Evolutionary conservation across 768 basidiomycete genomes (phyloP), one percentile per base, ranked within the genome.

Genomic region (Cystofilobasidium macerans): DNA sequence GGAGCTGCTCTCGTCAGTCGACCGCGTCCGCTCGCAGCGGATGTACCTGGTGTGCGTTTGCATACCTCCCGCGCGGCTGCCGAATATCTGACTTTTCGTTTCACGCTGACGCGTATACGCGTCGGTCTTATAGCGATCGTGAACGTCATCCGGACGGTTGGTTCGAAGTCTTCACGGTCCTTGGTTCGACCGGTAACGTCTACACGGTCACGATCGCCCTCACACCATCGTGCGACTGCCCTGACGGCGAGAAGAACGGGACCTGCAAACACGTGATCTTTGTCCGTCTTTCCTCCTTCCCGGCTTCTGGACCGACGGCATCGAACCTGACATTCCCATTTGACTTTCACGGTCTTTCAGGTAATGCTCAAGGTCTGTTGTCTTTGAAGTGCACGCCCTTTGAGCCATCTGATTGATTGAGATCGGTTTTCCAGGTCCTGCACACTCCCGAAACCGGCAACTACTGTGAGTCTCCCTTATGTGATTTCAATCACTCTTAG

Each of bases 191-290:
- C 1, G 64, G 64, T n/a, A 65, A 65, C 59, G 45, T 60, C 26
- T 65, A 65, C 57, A 65, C 64, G 32, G n/a, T 65, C 57, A 53
- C 18, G 20, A 42, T 65, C 59, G 47, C 32, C 7, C 47, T 59
- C 16, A n/a, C 33, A 1, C 64, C 64, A 2, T 26, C 24, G n/a
- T 65, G 64, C 64, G 43, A 40, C 47, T 59, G 64, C 57, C 64
- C 57, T 3, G 64, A 65, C 58, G 38, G 57, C 8, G 7, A 13
- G 8, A 65, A 65, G 51, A 61, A 61, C 57, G 51, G 51, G 6
- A 65, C 57, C 1, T 65, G 64, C 64, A 65, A 65, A n/a, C 64
- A 65, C 48, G 60, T 60, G 47, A 51, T 60, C 51, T 65, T 65
- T 30, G 36, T 24, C 38, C n/a, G n/a, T n/a, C n/a, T n/a, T n/a